Conservation (phyloP, 2,329 filamentous ascomycete species). For the Ceratocystis colombiana region DNA sequence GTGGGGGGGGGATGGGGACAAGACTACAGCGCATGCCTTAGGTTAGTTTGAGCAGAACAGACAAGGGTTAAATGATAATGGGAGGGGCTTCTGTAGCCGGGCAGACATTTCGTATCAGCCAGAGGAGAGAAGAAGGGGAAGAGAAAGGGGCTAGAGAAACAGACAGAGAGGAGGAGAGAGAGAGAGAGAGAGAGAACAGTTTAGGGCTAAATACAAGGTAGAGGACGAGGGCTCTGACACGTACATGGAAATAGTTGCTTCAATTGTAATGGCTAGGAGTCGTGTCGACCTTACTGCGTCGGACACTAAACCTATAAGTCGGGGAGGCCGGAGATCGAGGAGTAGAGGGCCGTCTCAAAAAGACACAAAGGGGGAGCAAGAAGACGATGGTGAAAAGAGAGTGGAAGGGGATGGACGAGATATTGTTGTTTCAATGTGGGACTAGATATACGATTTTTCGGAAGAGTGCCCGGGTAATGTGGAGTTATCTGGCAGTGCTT, state of each 20-base stretch:
- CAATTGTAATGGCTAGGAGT: not conserved
- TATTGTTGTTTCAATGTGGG: not conserved
- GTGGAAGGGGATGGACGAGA: too few relatives aligned
- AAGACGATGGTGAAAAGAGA: too few relatives aligned
- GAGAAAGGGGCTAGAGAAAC: not conserved
- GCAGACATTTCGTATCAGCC: not conserved
- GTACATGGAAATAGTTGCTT: not conserved
- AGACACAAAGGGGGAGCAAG: not conserved
- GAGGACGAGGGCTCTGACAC: not conserved
- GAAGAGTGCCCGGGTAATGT: not conserved
- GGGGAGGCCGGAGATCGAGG: not conserved
- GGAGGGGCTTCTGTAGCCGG: not conserved
- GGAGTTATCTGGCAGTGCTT: not conserved
- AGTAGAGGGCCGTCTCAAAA: not conserved
- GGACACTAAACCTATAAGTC: not conserved
- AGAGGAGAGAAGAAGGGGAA: not conserved
- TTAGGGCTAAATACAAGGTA: not conserved
- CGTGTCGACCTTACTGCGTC: not conserved
- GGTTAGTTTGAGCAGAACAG: not conserved
- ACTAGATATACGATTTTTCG: not conserved
- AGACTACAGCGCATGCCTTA: constrained; percentile 4
- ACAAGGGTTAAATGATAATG: not conserved
- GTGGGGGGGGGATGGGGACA: not conserved
- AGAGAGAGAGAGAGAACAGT: not conserved
- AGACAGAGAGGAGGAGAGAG: not conserved